A percentile compares a stretch with the other conserved stretches of the same genome.
Conservation (phyloP, 805 yeast species). For the Metschnikowia orientalis region DNA sequence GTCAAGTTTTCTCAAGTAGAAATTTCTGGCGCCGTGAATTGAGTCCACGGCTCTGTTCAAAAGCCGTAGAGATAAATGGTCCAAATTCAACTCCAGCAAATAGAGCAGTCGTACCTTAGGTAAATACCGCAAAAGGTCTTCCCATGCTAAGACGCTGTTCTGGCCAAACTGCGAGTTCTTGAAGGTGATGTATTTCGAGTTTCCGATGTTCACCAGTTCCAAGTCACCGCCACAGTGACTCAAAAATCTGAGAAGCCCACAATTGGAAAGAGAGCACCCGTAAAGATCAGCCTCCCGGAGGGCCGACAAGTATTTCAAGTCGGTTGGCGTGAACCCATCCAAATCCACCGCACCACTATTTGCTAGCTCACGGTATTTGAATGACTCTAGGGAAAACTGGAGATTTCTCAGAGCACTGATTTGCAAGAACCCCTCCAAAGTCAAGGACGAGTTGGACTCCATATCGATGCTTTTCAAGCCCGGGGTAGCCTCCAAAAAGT, state of each 20-base stretch:
- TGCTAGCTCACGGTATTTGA: conserved; percentile 30
- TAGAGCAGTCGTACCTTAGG: conserved; percentile 22
- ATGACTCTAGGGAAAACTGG: conserved; percentile 20
- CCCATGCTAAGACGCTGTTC: conserved; percentile 10
- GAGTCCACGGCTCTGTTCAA: conserved; percentile 25
- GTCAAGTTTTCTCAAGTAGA: conserved; percentile 26
- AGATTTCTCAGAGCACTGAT: conserved; percentile 29
- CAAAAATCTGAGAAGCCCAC: conserved; percentile 13
- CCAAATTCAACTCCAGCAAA: conserved; percentile 35
- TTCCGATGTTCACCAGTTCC: conserved; percentile 13
- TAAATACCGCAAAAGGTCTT: conserved; percentile 12
- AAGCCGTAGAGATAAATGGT: conserved; percentile 29
- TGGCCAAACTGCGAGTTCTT: conserved; percentile 11
- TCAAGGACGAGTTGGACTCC: conserved; percentile 32
- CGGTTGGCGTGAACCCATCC: conserved; percentile 22
- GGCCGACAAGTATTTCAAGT: conserved; percentile 22
- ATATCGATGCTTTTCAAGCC: conserved; percentile 22
- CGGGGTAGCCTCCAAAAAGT: conserved; percentile 19
- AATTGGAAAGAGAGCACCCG: conserved; percentile 11
- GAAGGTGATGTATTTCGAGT: conserved; percentile 11
- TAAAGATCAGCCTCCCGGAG: conserved; percentile 29
- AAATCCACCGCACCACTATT: conserved; percentile 22
- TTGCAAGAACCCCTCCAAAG: conserved; percentile 25
- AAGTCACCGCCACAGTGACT: conserved; percentile 8
- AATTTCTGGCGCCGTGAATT: conserved; percentile 13